Evolutionary conservation across 2,329 filamentous ascomycete genomes (phyloP).

Genomic region (Metarhizium guizhouense): DNA sequence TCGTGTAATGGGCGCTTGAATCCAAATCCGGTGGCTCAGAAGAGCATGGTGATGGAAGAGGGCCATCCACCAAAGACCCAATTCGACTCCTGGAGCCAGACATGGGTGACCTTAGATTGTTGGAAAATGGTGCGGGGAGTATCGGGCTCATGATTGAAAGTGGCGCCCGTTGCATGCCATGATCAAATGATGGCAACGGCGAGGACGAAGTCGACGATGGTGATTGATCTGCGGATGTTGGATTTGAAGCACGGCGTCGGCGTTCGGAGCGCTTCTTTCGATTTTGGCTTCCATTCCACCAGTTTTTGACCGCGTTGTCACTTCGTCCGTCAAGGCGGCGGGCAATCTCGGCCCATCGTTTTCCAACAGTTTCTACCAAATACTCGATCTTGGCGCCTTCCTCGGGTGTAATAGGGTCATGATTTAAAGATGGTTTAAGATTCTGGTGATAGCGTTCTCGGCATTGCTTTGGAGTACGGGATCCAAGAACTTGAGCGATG

Average conservation of each 20-base stretch:
- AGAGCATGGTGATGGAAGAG: neutral
- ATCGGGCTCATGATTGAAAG: neutral
- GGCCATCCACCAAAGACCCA: neutral
- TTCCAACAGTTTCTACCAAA: slow-evolving; percentile 69
- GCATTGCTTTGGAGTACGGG: slow-evolving; percentile 87
- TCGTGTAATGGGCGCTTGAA: slow-evolving; percentile 1
- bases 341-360: slow-evolving; percentile 90
- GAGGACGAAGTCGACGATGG: neutral
- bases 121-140: neutral
- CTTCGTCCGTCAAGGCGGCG: slow-evolving; percentile 73
- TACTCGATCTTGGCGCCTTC: slow-evolving; percentile 68
- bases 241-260: neutral
- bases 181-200: neutral
- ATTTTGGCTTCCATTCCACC: slow-evolving; percentile 94
- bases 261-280: slow-evolving; percentile 44
- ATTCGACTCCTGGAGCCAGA: neutral
- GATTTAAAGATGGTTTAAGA: slow-evolving; percentile 67
- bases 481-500: slow-evolving; percentile 66
- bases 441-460: slow-evolving; percentile 92
- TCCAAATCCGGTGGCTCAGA: slow-evolving; percentile 2
- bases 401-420: slow-evolving; percentile 61
- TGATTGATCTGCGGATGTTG: neutral
- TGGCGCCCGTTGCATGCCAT: neutral
- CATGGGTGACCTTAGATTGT: neutral
- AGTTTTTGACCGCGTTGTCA: slow-evolving; percentile 96